phyloP scores from a whole-genome alignment of 2,329 filamentous ascomycete species.

The Colletotrichum sp. region DNA sequence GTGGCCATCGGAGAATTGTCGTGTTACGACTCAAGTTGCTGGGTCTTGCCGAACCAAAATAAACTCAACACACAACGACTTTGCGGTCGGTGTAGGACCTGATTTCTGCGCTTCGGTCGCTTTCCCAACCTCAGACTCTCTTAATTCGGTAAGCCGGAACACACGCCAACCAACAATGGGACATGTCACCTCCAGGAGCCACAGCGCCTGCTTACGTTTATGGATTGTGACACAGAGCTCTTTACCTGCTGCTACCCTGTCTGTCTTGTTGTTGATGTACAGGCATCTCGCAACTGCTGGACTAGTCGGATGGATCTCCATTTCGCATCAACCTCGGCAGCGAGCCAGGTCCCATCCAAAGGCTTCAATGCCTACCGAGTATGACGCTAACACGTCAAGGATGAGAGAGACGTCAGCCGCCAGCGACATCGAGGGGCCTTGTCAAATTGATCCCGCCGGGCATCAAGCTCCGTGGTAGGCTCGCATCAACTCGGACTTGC shows the following conservation, averaged over 20 bases:
- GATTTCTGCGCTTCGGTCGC: not conserved
- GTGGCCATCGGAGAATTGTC: conserved; percentile 10
- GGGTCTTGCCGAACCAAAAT: not conserved
- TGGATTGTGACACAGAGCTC: not conserved
- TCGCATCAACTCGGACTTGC: not conserved
- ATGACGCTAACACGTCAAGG: not conserved
- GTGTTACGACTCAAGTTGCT: conserved; percentile 5
- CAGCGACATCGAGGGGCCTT: not conserved
- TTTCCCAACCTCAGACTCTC: not conserved
- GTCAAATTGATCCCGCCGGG: not conserved
- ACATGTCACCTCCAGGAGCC: not conserved
- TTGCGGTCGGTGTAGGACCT: not conserved
- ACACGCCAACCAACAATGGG: not conserved
- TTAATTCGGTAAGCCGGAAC: not conserved
- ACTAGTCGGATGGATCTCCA: not conserved
- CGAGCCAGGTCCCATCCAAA: not conserved
- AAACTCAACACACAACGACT: not conserved
- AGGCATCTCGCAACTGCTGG: not conserved
- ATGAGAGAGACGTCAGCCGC: not conserved
- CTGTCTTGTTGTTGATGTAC: not conserved
- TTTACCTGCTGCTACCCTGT: not conserved
- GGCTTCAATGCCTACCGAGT: not conserved
- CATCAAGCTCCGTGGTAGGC: conserved; percentile 3
- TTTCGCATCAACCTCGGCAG: not conserved
- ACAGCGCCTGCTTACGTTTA: not conserved